Evolutionary conservation across 352 stramenopile species (phyloP).

Genomic region (Paralagenidium karlingii): DNA sequence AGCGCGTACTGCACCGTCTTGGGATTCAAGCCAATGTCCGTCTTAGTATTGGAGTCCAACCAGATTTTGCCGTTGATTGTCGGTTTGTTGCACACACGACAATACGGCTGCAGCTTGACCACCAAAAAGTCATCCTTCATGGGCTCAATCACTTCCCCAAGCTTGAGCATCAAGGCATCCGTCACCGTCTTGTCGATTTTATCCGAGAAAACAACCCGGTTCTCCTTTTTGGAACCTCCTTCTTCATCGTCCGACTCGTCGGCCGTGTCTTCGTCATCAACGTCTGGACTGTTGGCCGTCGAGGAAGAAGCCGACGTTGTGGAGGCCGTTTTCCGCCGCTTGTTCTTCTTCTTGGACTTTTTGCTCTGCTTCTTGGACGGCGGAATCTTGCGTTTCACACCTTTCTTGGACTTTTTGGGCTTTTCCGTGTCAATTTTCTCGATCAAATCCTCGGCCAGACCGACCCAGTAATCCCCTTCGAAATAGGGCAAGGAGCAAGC

Average conservation of each 20-base stretch:
- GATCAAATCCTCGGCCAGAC: conserved; percentile 77
- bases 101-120: conserved; percentile 78
- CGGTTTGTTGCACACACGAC: conserved; percentile 61
- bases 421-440: conserved; percentile 83
- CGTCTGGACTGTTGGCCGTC: neutral
- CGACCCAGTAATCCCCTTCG: conserved; percentile 83
- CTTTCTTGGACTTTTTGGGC: conserved; percentile 50
- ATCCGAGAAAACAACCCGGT: conserved; percentile 37
- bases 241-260: conserved; percentile 32
- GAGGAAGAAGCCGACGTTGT: conserved; percentile 1
- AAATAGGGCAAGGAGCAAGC: conserved; percentile 81
- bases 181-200: conserved; percentile 47
- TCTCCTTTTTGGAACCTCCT: conserved; percentile 12
- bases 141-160: conserved; percentile 77
- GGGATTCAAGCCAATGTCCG: conserved; percentile 38
- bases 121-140: conserved; percentile 88
- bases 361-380: conserved; percentile 49
- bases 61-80: conserved; percentile 56
- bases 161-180: conserved; percentile 75
- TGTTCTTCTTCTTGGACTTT: conserved; percentile 77
- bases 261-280: conserved; percentile 20
- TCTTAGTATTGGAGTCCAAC: conserved; percentile 51
- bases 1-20: conserved; percentile 56
- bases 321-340: conserved; percentile 50
- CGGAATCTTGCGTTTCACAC: conserved; percentile 48